Evolutionary conservation across 2,329 filamentous ascomycete species (phyloP), one percentile per base, ranked within the genome.

Genomic region (Phialocephala sp.): DNA sequence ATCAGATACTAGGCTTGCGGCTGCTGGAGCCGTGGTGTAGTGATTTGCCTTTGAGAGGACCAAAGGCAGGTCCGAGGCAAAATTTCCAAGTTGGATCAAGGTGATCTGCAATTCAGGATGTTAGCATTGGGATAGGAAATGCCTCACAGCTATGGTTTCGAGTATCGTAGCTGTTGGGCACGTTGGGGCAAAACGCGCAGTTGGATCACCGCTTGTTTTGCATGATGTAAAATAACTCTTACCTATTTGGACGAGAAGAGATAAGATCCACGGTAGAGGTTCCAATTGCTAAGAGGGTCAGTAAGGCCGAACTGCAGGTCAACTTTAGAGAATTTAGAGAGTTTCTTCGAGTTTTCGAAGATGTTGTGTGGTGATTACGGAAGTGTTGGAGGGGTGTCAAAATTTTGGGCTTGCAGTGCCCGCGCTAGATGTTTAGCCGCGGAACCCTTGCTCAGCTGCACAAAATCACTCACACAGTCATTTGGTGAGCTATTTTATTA

Each of bases 1-100:
- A 80, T 89, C 85, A 83, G 84, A 86, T 78, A 88, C 82, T 78
- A 87, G 81, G 76, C 77, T 81, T 71, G 85, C 85, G 87, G 87
- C 86, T 81, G 76, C 78, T 76, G 80, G 81, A 89, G 87, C 87
- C 87, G 87, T 89, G 78, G 76, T 88, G 75, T 71, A 72, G 69
- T 65, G 72, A 76, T 54, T 77, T 83, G 86, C 87, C 87, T 89
- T 89, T 89, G 86, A 84, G 24, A 59, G 66, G 85, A 88, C 85
- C 87, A 89, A 89, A 89, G 87, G 87, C 87, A 78, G 80, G 77
- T 41, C 32, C 71, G 67, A 63, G 60, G 43, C 57, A 61, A 1
- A 32, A 20, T 69, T 62, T 60, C 12, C 35, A 58, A 32, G 54
- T 18, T 27, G 18, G 65, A 65, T 63, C 61, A 55, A 63, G 43